Base-by-base conservation (phyloP, 2,329 filamentous ascomycete genomes). In the Hawksworthiomyces lignivorus region DNA sequence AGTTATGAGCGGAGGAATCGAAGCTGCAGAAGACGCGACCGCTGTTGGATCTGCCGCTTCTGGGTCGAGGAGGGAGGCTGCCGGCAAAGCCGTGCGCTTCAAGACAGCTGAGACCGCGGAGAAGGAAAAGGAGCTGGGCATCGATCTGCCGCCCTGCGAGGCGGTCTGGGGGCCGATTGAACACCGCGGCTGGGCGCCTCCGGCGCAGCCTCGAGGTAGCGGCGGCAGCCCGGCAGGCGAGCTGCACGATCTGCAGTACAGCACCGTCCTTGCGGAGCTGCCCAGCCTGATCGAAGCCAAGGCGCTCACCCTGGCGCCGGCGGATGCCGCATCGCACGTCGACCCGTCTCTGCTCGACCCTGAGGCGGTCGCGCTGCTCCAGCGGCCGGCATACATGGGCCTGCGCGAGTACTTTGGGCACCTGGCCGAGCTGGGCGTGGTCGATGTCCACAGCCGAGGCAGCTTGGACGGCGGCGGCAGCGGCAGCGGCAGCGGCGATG, bases 251-350 rank as follows among this genome's bases (percentile, higher is more conserved):
- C 64, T 97, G n/a, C 80, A 94, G 50, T 97, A 94, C 61, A 74
- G 72, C 52, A 79, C 80, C 2, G 87, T 98, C 19, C 70, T 96
- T 15, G 72, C 75, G 28, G 90, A 97, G 61, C 70, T 98, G 19
- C 87, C 89, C 2, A 83, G 94, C 56, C 72, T 97, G 21, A 85
- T 97, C 48, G 90, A 97, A 65, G 90, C 87, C 9, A 90, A 90
- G 60, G 90, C 88, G 1, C 78, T 96, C n/a, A 88, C 86, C 0
- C 73, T 95, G 28, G 87, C 84, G 1, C 87, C 82, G 22, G 67
- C 70, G 1, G 69, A 64, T 49, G 65, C 59, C 27, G 60, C 54
- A 26, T 66, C 64, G 15, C 53, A 54, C 27, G 53, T 55, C 15
- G 60, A 61, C 4, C 62, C 64, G 8, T 65, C 63, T 14, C 56